These are phyloP conservation scores for Petunia hybrid DNA, from an alignment of 305 asterid species.

Conservation along the genomic window DNA sequence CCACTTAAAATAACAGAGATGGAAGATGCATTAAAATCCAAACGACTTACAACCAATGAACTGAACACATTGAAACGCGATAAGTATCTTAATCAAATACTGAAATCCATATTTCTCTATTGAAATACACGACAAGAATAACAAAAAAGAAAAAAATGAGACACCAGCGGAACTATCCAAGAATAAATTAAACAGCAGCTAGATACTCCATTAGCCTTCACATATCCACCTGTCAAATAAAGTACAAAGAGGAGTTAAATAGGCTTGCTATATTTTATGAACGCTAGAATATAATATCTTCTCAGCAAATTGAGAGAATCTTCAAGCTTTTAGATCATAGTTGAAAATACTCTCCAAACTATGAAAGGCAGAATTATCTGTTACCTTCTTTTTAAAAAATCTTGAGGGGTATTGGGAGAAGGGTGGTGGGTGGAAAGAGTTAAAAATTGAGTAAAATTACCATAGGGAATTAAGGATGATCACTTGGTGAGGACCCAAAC, in stretches of 20 bases:
- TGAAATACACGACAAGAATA: constrained; percentile 1
- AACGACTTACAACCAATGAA: not conserved
- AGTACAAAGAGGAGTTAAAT: constrained; percentile 5
- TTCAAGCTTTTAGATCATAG: too few relatives aligned
- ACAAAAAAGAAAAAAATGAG: not conserved
- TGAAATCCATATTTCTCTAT: not conserved
- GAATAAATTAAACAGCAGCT: not conserved
- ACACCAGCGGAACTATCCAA: not conserved
- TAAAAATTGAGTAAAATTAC: constrained; percentile 3
- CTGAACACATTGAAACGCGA: not conserved
- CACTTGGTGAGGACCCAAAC: constrained; percentile 49
- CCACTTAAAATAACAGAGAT: not conserved
- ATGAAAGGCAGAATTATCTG: too few relatives aligned
- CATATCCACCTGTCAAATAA: constrained; percentile 26
- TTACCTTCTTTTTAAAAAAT: too few relatives aligned
- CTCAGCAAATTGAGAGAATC: not conserved
- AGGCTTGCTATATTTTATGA: not conserved
- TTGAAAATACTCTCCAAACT: not conserved
- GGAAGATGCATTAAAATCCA: constrained; percentile 7
- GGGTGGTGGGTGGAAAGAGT: not conserved
- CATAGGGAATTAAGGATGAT: not conserved
- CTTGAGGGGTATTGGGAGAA: too few relatives aligned
- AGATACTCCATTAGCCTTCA: constrained; percentile 8
- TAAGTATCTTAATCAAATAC: not conserved
- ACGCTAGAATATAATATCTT: not conserved